Evolutionary conservation across 164 flowering plant species (phyloP).

Genomic region (Akebia trifoliata): DNA sequence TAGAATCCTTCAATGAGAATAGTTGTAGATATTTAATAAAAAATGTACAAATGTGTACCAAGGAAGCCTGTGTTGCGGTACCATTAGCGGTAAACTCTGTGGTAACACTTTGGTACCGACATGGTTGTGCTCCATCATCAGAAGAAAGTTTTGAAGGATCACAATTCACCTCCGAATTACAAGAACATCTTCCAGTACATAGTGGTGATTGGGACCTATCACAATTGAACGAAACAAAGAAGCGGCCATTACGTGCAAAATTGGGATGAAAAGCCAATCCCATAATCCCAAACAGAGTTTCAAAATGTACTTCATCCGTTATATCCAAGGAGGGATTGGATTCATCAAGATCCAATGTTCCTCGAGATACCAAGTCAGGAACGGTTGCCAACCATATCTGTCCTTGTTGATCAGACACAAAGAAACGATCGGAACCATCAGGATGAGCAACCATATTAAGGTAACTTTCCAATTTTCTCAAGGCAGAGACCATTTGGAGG

Average conservation of each 20-base stretch:
- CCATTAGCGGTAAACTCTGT: conserved; percentile 75
- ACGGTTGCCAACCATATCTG: conserved; percentile 73
- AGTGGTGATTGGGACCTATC: conserved; percentile 60
- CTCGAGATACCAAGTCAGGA: conserved; percentile 67
- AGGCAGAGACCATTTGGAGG: conserved; percentile 72
- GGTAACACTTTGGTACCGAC: conserved; percentile 70
- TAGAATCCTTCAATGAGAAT: conserved; percentile 10
- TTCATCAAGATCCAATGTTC: conserved; percentile 46
- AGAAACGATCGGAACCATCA: conserved; percentile 80
- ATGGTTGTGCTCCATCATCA: conserved; percentile 64
- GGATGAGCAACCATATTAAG: conserved; percentile 87
- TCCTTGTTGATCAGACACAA: conserved; percentile 72
- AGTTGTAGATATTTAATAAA: neutral
- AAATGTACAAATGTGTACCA: conserved; percentile 37
- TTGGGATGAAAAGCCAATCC: conserved; percentile 87
- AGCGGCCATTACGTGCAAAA: conserved; percentile 67
- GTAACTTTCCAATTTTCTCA: conserved; percentile 78
- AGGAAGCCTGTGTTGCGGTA: conserved; percentile 42
- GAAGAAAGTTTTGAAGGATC: conserved; percentile 70
- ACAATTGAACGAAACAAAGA: conserved; percentile 87
- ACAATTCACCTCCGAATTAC: conserved; percentile 82
- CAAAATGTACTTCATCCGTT: conserved; percentile 70
- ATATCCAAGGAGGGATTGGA: conserved; percentile 72
- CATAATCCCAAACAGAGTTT: conserved; percentile 72
- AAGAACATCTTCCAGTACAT: conserved; percentile 83